Evolutionary conservation across 345 rosid species (phyloP).

Genomic region (Populus ilicifolia): DNA sequence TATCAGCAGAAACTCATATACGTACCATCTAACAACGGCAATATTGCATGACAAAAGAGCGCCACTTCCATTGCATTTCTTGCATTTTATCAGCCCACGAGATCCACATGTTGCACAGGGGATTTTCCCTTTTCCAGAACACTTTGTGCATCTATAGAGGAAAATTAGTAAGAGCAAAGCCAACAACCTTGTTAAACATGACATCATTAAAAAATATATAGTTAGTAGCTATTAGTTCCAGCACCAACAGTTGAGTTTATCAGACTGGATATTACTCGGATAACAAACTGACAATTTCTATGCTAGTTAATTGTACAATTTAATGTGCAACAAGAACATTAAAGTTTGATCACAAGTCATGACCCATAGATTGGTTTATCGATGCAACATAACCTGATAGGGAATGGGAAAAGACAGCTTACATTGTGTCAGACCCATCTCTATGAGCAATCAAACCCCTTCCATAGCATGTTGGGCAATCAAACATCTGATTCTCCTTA

Average conservation of each 20-base stretch:
- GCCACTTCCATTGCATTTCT: constrained; percentile 58
- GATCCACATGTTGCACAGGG: constrained; percentile 82
- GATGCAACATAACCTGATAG: too few relatives aligned
- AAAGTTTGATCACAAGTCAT: not conserved
- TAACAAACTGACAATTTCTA: not conserved
- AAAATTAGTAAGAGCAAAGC: not conserved
- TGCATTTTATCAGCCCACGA: constrained; percentile 72
- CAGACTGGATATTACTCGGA: not conserved
- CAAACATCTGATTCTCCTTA: constrained; percentile 66
- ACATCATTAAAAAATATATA: not conserved
- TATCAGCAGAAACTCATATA: not conserved
- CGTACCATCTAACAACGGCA: constrained; percentile 74
- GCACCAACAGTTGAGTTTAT: not conserved
- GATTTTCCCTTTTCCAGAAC: constrained; percentile 79
- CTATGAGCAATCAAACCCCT: constrained; percentile 91
- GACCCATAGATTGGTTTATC: not conserved
- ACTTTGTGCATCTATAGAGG: constrained; percentile 54
- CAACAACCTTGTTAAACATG: not conserved
- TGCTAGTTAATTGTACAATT: not conserved
- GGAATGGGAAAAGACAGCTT: constrained; percentile 21
- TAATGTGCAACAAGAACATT: not conserved
- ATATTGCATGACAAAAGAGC: constrained; percentile 58
- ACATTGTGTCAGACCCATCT: constrained; percentile 94
- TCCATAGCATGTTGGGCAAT: constrained; percentile 66
- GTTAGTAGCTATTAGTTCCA: not conserved